A percentile compares a stretch with the other conserved stretches of the same genome.
Conservation (phyloP, 2,329 filamentous ascomycete genomes). For the Neofusicoccum kwambonambiense region DNA sequence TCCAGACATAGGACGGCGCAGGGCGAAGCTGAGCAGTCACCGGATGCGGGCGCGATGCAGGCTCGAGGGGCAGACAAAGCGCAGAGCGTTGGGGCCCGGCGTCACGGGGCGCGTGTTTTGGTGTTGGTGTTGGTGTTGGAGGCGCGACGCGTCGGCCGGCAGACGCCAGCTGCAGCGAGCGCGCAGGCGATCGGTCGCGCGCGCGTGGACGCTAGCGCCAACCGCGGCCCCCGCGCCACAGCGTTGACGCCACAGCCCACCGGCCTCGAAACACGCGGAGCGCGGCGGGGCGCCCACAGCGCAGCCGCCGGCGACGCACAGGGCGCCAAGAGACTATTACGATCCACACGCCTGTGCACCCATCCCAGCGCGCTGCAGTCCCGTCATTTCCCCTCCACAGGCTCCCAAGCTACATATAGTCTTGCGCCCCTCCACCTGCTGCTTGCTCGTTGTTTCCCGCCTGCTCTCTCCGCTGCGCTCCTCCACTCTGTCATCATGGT, state of each 20-base stretch:
- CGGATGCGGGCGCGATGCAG: conserved; percentile 7
- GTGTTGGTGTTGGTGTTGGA: conserved; percentile 13
- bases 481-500: conserved; percentile 56
- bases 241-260: background rate
- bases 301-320: background rate
- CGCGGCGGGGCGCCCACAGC: background rate
- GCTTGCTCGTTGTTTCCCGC: background rate
- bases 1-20: conserved; percentile 13
- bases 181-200: background rate
- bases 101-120: background rate
- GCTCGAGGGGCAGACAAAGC: background rate
- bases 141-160: conserved; percentile 5
- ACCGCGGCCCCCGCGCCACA: background rate
- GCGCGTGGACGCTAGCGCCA: background rate
- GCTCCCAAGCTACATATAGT: conserved; percentile 10
- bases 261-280: background rate
- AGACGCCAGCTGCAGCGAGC: background rate
- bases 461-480: background rate
- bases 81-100: background rate
- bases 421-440: background rate
- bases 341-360: background rate
- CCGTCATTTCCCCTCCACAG: conserved; percentile 18
- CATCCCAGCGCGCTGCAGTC: conserved; percentile 7
- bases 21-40: background rate
- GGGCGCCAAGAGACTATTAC: conserved; percentile 9